phyloP scores from a whole-genome alignment of 2,329 filamentous ascomycete species.

The Diaporthe eres region DNA sequence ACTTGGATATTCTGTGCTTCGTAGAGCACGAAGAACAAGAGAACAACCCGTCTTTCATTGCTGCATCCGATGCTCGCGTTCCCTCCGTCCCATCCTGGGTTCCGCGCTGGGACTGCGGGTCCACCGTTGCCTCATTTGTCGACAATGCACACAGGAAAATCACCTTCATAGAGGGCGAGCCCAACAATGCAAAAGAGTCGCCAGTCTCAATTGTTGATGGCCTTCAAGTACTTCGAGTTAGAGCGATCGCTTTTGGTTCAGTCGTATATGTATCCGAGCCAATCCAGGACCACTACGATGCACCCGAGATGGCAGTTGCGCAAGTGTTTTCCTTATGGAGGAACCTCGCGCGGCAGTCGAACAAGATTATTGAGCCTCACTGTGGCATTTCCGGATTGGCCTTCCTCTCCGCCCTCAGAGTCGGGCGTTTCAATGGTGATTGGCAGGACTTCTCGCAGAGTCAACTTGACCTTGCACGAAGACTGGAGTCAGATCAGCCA shows the following conservation, averaged over 20 bases:
- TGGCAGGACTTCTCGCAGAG: neutral
- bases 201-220: neutral
- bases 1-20: conserved; percentile 26
- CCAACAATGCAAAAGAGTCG: neutral
- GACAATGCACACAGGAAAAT: neutral
- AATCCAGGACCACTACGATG: accelerated
- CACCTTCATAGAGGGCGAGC: neutral
- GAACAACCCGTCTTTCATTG: conserved; percentile 49
- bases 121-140: accelerated
- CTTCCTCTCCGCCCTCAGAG: neutral
- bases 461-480: neutral
- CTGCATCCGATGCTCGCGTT: conserved; percentile 50
- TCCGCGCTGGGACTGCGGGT: conserved; percentile 30
- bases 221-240: neutral
- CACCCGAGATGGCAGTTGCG: neutral
- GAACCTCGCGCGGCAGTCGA: neutral
- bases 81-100: conserved; percentile 51
- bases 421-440: accelerated
- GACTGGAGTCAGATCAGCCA: conserved; percentile 4
- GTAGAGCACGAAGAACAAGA: conserved; percentile 52
- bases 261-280: conserved; percentile 7
- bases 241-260: neutral
- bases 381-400: neutral
- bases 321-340: conserved; percentile 13
- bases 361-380: neutral